Evolutionary conservation across 495 filamentous ascomycete genomes (phyloP), one percentile per base, ranked within the genome.

Genomic region (Friedmanniomyces endolithicus): DNA sequence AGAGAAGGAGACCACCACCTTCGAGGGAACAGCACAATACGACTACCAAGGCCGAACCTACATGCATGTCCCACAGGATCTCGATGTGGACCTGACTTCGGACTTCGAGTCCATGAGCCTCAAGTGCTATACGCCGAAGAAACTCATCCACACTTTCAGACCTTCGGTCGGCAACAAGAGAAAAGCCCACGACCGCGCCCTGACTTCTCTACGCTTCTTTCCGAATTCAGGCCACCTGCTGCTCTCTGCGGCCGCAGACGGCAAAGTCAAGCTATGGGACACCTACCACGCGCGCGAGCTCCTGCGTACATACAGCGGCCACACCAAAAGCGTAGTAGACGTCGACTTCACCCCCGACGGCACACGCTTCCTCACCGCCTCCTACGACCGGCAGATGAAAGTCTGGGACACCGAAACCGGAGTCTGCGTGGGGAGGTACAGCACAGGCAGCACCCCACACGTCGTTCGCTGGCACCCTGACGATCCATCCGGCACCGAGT

Each of bases 341-440:
- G 81, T 94, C 58, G 84, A 83, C 61, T 97, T 97, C 78, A 85
- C 85, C 58, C 76, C 76, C 0, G 73, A 75, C 25, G 92, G 92
- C n/a, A 86, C 76, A 7, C 82, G 82, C 53, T 96, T 99, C 77
- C 74, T 97, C 40, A 87, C 88, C n/a, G 86, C 84, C 19, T 87
- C 85, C 44, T 96, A 90, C 68, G 92, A 99, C 65, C 82, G 89
- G 46, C 82, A 86, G 68, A 95, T 97, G 70, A 95, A 96, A 71
- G 76, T 97, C 48, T 99, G 92, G 92, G 92, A 97, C 67, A 95
- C 89, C 11, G 92, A 99, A 71, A 94, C 89, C 24, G 92, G 92
- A 8, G 75, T 81, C 61, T 96, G 90, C 64, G 63, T 94, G 43
- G 82, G 81, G 54, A 84, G 86, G 48, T 97, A 94, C 74, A 86